These are phyloP conservation scores for Rehmannia glutinosa DNA, from an alignment of 257 asterid genomes.

Conservation along the genomic window DNA sequence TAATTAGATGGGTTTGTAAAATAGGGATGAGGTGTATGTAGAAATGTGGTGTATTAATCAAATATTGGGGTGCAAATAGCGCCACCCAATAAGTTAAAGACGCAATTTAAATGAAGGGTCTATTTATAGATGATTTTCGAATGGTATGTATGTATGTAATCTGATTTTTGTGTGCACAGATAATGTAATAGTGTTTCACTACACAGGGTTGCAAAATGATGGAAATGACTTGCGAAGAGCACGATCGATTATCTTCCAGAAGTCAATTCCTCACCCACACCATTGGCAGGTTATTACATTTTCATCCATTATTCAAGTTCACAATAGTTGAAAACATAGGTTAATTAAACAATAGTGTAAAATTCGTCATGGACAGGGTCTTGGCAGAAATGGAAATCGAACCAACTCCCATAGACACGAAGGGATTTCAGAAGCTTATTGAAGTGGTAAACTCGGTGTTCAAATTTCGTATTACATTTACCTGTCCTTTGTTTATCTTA, in stretches of 20 bases:
- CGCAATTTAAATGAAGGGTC: too few relatives aligned
- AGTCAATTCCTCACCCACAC: slow-evolving; percentile 88
- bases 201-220: slow-evolving; percentile 82
- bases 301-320: neutral
- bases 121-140: too few relatives aligned
- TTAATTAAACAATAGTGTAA: neutral
- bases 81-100: too few relatives aligned
- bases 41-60: too few relatives aligned
- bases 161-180: too few relatives aligned
- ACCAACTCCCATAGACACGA: slow-evolving; percentile 77
- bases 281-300: slow-evolving; percentile 61
- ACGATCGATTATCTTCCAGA: slow-evolving; percentile 65
- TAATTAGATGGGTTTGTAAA: too few relatives aligned
- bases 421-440: slow-evolving; percentile 84
- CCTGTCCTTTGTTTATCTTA: neutral
- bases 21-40: too few relatives aligned
- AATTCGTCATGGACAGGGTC: slow-evolving; percentile 41
- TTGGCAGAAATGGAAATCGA: slow-evolving; percentile 64
- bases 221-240: slow-evolving; percentile 91
- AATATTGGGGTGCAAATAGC: too few relatives aligned
- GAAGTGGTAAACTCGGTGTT: slow-evolving; percentile 52
- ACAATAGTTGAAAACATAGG: neutral
- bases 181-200: neutral
- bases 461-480: neutral
- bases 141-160: too few relatives aligned